Evolutionary conservation across 805 yeast genomes (phyloP).

Genomic region (Candida nanaspora): DNA sequence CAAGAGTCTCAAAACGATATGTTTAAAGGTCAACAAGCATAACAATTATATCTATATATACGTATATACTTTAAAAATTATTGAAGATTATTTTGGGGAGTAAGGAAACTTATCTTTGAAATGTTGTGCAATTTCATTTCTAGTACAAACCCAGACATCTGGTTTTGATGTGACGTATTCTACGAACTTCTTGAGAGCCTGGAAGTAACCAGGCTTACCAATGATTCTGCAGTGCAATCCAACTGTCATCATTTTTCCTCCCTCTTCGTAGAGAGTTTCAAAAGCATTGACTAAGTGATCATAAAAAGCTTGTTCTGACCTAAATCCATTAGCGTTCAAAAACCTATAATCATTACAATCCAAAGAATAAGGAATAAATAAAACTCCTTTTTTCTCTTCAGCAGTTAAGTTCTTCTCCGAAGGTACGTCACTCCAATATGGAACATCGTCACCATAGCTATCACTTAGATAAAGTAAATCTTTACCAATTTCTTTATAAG

Average conservation of each 20-base stretch:
- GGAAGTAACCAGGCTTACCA: conserved; percentile 29
- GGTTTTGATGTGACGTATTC: conserved; percentile 25
- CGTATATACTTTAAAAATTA: too few species aligned
- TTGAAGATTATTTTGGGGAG: too few species aligned
- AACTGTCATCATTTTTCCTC: conserved; percentile 29
- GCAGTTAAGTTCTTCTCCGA: conserved; percentile 11
- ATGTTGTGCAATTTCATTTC: conserved; percentile 27
- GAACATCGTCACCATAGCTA: conserved; percentile 29
- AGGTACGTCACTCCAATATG: conserved; percentile 28
- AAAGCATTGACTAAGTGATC: conserved; percentile 29
- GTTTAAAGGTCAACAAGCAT: too few species aligned
- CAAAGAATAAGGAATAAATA: conserved; percentile 19
- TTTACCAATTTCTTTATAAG: conserved; percentile 24
- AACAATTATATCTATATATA: too few species aligned
- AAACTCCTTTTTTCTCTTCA: conserved; percentile 16
- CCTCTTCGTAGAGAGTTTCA: conserved; percentile 30
- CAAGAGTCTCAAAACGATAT: conserved; percentile 3
- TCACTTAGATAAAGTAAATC: conserved; percentile 29
- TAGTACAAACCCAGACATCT: conserved; percentile 30
- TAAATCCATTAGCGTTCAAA: conserved; percentile 16
- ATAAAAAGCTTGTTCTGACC: conserved; percentile 15
- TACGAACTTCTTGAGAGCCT: conserved; percentile 28
- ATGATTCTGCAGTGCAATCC: conserved; percentile 29
- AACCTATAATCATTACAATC: conserved; percentile 22
- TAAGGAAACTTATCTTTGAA: conserved; percentile 16